Base-by-base conservation (phyloP, 2,329 filamentous ascomycete genomes). In the Colletotrichum graminicola region DNA sequence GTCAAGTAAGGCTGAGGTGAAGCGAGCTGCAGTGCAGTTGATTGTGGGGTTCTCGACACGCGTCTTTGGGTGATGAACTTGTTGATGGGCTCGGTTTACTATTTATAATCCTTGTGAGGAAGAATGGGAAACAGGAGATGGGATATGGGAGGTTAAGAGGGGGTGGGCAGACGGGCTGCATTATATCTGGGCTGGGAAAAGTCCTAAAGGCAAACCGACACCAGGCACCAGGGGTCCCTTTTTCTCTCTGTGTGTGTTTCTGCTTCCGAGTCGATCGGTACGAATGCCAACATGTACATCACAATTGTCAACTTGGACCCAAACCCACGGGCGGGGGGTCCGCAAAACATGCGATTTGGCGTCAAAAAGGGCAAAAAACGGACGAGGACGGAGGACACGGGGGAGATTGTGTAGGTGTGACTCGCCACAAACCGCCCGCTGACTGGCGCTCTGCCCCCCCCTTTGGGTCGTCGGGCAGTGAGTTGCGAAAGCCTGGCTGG, bases 271-370 rank as follows among this genome's bases (percentile, higher is more conserved):
- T 32, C 34, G 65, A 61, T 61, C 45, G 64, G 41, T 45, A 65
- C 36, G 26, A 45, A 32, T 65, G n/a, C 57, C 70, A 16, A 45
- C 62, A 47, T 47, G 60, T 64, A 70, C 61, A 57, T 34, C 43
- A n/a, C 47, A 43, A 52, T 11, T 36, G 34, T 67, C 62, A 51
- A 51, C 45, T 39, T 51, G 45, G 55, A 45, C 54, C 59, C 54
- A 55, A 69, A 47, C 45, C 54, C 43, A 59, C 61, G 69, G 66
- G 34, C 51, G 32, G 54, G 55, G 68, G 39, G 45, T 21, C 36
- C 39, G 49, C 60, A 47, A 68, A 73, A 71, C 71, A 67, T 73
- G 67, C 71, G 71, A 73, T 63, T 72, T 72, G 63, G 60, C 68
- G 68, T 72, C 71, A 65, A 63, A 72, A 72, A 67, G 47, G 36